Evolutionary conservation across 305 asterid genomes (phyloP).

Genomic region (Euphrasia arctica): DNA sequence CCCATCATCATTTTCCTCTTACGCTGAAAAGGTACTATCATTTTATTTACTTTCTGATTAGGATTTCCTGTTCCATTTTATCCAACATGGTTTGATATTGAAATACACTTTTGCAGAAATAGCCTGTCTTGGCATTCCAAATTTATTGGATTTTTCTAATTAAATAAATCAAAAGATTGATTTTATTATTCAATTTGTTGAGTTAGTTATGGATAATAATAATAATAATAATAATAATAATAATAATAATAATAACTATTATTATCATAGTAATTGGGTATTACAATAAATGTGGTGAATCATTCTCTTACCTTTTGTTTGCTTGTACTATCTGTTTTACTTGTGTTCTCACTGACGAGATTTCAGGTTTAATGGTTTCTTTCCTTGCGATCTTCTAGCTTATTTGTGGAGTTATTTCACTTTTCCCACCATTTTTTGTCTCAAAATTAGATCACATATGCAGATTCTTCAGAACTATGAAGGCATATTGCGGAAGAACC

Average conservation of each 20-base stretch:
- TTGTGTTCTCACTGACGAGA: slow-evolving; percentile 16
- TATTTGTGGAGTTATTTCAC: background rate
- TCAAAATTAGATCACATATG: slow-evolving; percentile 21
- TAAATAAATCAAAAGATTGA: background rate
- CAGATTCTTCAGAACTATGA: slow-evolving; percentile 80
- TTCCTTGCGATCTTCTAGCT: background rate
- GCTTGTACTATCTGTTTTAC: background rate
- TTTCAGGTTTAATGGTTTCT: slow-evolving; percentile 17
- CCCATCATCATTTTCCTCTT: slow-evolving; percentile 68
- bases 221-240: background rate
- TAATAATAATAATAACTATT: too few species aligned
- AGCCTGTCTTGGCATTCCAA: slow-evolving; percentile 12
- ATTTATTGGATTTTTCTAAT: slow-evolving; percentile 3
- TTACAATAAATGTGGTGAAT: slow-evolving; percentile 12
- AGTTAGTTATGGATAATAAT: background rate
- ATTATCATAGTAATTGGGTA: slow-evolving; percentile 11
- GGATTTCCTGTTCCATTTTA: slow-evolving; percentile 18
- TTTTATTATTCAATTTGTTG: slow-evolving; percentile 6
- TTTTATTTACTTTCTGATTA: slow-evolving; percentile 15
- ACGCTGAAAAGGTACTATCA: slow-evolving; percentile 78
- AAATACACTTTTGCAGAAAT: slow-evolving; percentile 6
- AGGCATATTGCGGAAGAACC: slow-evolving; percentile 67
- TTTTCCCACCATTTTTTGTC: slow-evolving; percentile 11
- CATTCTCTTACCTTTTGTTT: slow-evolving; percentile 4
- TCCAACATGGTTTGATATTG: slow-evolving; percentile 4